These are phyloP conservation scores for Ophiosphaerella herpotricha DNA, from an alignment of 2,329 filamentous ascomycete genomes.

Conservation along the genomic window DNA sequence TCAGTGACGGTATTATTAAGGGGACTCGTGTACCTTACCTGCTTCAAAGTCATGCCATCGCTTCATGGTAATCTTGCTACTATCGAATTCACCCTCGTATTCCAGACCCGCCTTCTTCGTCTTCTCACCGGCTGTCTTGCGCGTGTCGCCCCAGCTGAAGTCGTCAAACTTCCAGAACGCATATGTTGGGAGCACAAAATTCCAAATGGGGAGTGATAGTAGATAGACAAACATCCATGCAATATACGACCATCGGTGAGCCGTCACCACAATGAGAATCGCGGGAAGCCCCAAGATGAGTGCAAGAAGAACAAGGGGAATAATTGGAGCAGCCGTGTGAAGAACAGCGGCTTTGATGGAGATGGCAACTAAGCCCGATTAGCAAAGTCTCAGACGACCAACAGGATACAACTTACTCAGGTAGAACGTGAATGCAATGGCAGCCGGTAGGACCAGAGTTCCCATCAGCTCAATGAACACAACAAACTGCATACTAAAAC, in stretches of 20 bases:
- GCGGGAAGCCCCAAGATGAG: conserved; percentile 93
- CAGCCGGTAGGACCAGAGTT: conserved; percentile 91
- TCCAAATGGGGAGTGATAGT: conserved; percentile 91
- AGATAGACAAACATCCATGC: conserved; percentile 98
- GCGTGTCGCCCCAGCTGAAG: conserved; percentile 98
- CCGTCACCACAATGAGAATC: conserved; percentile 88
- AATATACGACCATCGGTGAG: conserved; percentile 89
- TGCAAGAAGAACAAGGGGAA: conserved; percentile 84
- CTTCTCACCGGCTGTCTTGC: conserved; percentile 91
- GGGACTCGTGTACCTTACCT: conserved; percentile 51
- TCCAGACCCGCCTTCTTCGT: conserved; percentile 85
- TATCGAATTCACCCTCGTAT: conserved; percentile 95
- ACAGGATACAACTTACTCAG: conserved; percentile 68
- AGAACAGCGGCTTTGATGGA: conserved; percentile 72
- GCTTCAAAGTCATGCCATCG: conserved; percentile 92
- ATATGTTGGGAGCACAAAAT: conserved; percentile 91
- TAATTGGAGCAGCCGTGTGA: conserved; percentile 70
- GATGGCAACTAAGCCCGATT: conserved; percentile 68
- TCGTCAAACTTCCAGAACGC: conserved; percentile 99
- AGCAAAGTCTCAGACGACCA: conserved; percentile 18
- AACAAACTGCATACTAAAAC: conserved; percentile 99
- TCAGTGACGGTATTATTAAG: conserved; percentile 31
- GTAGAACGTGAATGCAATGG: conserved; percentile 96
- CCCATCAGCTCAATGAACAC: conserved; percentile 94
- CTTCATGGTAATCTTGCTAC: conserved; percentile 99